These are phyloP conservation scores for Lactifluus piperatus DNA, from an alignment of 768 basidiomycete genomes.

Conservation along the genomic window DNA sequence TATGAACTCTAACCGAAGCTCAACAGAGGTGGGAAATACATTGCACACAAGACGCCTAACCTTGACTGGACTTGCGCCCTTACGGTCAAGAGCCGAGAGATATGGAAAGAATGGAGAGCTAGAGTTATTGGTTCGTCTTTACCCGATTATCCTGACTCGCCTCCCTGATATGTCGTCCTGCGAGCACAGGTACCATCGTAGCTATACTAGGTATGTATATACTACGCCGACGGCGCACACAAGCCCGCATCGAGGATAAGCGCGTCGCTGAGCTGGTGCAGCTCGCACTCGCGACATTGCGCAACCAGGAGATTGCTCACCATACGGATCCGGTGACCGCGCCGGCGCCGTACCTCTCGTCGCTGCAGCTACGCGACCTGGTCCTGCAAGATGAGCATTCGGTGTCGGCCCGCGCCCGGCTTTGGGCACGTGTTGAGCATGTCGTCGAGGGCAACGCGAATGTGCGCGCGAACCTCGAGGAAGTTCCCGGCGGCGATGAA, in stretches of 20 bases:
- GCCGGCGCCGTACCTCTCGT: constrained; percentile 71
- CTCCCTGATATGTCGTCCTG: constrained; percentile 5
- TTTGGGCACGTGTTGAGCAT: constrained; percentile 80
- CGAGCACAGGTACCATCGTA: constrained; percentile 19
- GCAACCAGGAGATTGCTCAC: constrained; percentile 75
- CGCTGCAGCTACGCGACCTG: constrained; percentile 80
- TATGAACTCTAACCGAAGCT: constrained; percentile 8
- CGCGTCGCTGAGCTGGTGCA: constrained; percentile 70
- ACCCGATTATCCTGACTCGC: neutral
- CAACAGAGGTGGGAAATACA: constrained; percentile 57
- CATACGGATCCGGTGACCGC: constrained; percentile 72
- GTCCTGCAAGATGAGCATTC: constrained; percentile 78
- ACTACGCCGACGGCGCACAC: constrained; percentile 37
- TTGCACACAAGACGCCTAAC: constrained; percentile 63
- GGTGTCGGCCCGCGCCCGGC: constrained; percentile 46
- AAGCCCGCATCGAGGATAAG: constrained; percentile 47
- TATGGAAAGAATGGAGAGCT: constrained; percentile 60
- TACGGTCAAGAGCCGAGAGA: constrained; percentile 54
- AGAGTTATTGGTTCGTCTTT: constrained; percentile 49
- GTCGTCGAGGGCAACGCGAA: constrained; percentile 89
- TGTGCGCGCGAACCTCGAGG: constrained; percentile 76
- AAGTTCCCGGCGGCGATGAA: constrained; percentile 79
- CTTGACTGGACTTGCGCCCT: constrained; percentile 60
- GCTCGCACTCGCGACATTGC: constrained; percentile 69
- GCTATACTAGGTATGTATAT: constrained; percentile 20